phyloP scores from a whole-genome alignment of 2,329 filamentous ascomycete species.

The Colletotrichum eleusines region DNA sequence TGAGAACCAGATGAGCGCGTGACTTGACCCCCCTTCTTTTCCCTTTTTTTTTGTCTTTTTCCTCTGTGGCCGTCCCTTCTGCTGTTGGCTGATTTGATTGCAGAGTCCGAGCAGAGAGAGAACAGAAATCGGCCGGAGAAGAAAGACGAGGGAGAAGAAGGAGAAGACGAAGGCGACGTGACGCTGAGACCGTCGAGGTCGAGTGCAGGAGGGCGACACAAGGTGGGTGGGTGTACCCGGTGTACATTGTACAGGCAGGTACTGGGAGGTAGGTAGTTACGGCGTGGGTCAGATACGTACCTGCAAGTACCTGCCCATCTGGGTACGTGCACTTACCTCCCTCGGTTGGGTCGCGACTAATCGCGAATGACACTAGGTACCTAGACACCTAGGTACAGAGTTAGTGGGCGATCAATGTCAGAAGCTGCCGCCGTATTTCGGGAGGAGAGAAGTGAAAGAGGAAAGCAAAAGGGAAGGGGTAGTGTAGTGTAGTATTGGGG shows the following conservation, averaged over 20 bases:
- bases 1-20: neutral
- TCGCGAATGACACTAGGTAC: no score
- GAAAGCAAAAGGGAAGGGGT: neutral
- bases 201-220: no score
- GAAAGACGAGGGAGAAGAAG: neutral
- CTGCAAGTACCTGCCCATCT: no score
- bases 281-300: no score
- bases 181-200: neutral
- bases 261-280: no score
- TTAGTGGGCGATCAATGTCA: no score
- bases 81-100: conserved; percentile 10
- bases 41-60: neutral
- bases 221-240: no score
- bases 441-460: no score
- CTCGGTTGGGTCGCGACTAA: no score
- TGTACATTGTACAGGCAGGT: no score
- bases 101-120: conserved; percentile 29
- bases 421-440: conserved; percentile 1
- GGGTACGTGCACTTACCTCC: no score
- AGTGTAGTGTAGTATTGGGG: neutral
- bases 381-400: no score
- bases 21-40: conserved; percentile 1
- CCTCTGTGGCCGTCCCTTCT: neutral
- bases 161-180: neutral
- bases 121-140: neutral